phyloP scores from a whole-genome alignment of 75 land plant species.

The Pinus tabuliformis region DNA sequence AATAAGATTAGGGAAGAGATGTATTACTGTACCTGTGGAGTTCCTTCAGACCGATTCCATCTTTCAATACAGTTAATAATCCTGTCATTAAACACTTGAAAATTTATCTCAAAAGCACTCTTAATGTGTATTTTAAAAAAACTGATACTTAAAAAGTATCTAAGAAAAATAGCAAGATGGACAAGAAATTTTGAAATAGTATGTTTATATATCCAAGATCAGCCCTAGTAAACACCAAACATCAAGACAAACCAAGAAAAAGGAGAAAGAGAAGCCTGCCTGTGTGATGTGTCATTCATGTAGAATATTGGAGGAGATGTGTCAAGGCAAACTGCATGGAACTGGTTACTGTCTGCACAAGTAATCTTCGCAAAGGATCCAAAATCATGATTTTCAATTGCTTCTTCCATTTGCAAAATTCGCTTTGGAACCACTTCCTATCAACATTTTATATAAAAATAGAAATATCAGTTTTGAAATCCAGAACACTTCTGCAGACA shows the following conservation, averaged over 20 bases:
- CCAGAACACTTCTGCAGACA: not conserved
- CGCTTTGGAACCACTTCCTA: conserved; percentile 90
- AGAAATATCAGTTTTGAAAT: not conserved
- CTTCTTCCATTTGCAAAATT: conserved; percentile 87
- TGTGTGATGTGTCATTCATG: conserved; percentile 95
- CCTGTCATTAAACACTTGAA: conserved; percentile 42
- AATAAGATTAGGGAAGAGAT: not conserved
- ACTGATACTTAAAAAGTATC: conserved; percentile 1
- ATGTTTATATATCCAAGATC: conserved; percentile 3
- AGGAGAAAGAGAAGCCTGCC: conserved; percentile 27
- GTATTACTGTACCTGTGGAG: conserved; percentile 68
- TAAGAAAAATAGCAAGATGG: not conserved
- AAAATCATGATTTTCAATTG: conserved; percentile 78
- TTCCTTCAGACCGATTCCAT: conserved; percentile 84
- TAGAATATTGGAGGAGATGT: conserved; percentile 96
- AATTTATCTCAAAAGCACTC: not conserved
- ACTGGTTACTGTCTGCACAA: conserved; percentile 97
- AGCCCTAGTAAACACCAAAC: not conserved
- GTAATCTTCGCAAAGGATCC: conserved; percentile 70
- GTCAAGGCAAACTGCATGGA: conserved; percentile 97
- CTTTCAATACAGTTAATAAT: conserved; percentile 82
- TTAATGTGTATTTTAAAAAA: not conserved
- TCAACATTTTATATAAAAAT: conserved; percentile 5
- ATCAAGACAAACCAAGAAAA: not conserved
- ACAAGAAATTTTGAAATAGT: not conserved